Percentiles rank a stretch among this genome's conserved stretches.
Evolutionary conservation across 345 rosid species (phyloP).

Genomic region (Pseudoturritis turrita): DNA sequence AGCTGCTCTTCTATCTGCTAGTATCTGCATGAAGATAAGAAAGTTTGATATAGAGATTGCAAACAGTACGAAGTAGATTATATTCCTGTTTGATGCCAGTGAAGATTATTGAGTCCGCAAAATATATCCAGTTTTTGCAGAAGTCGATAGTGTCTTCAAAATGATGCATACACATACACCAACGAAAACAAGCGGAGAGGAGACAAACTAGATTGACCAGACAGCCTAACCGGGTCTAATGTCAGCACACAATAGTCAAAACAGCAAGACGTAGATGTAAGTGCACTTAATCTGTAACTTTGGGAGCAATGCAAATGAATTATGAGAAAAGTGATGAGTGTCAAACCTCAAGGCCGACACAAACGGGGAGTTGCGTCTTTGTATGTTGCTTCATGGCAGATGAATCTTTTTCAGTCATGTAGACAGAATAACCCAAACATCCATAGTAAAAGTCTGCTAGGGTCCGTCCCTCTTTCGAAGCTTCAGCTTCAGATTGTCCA

Average conservation of each 20-base stretch:
- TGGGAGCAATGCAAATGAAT: neutral
- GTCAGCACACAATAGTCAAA: neutral
- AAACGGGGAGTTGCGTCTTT: conserved; percentile 47
- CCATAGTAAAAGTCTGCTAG: conserved; percentile 51
- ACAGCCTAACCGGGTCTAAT: neutral
- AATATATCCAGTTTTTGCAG: neutral
- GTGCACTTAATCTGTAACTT: neutral
- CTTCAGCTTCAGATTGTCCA: conserved; percentile 46
- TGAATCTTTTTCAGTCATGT: conserved; percentile 34
- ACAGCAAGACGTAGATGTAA: neutral
- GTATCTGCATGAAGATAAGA: conserved; percentile 17
- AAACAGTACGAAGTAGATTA: neutral
- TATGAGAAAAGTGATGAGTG: neutral
- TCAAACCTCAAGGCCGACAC: conserved; percentile 61
- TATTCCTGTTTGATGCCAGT: neutral
- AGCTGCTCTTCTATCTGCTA: conserved; percentile 30
- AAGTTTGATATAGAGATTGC: neutral
- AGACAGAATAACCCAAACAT: conserved; percentile 62
- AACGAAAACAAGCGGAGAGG: neutral
- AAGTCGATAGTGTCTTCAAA: neutral
- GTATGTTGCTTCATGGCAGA: conserved; percentile 34
- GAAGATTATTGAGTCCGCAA: neutral
- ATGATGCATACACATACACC: neutral
- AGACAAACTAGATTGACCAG: neutral
- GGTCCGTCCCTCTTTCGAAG: conserved; percentile 38